A percentile compares a stretch with the other conserved stretches of the same genome.
Conservation (phyloP, 1,139 yeast species). For the Debaryomyces coudertii region DNA sequence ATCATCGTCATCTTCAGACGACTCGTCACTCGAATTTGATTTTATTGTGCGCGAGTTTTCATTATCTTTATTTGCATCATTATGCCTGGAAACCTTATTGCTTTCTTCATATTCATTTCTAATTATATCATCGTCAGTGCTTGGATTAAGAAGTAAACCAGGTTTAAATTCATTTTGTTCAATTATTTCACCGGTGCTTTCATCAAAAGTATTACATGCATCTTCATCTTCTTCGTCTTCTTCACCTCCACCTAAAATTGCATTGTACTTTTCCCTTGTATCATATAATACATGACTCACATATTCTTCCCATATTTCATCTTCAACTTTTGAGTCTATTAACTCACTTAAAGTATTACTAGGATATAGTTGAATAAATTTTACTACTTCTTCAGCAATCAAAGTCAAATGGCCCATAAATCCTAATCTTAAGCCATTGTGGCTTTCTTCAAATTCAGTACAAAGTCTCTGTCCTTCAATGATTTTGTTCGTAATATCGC, state of each 20-base stretch:
- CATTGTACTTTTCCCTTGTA: conserved; percentile 91
- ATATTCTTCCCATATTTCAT: conserved; percentile 78
- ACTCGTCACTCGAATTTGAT: conserved; percentile 27
- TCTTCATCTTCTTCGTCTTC: conserved; percentile 44
- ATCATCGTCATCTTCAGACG: conserved; percentile 35
- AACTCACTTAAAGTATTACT: conserved; percentile 60
- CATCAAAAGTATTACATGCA: conserved; percentile 52
- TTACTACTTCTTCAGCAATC: conserved; percentile 96
- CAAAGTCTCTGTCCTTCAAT: conserved; percentile 82
- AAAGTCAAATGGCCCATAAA: conserved; percentile 97
- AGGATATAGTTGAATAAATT: conserved; percentile 79
- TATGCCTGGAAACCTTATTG: conserved; percentile 23
- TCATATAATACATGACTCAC: conserved; percentile 83
- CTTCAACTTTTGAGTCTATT: conserved; percentile 60
- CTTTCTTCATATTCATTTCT: conserved; percentile 27
- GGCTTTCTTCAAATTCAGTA: conserved; percentile 61
- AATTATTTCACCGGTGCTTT: conserved; percentile 52
- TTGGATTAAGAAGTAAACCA: conserved; percentile 40
- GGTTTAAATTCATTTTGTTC: conserved; percentile 41
- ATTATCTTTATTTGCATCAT: conserved; percentile 33
- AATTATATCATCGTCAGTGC: conserved; percentile 36
- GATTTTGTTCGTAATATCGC: conserved; percentile 75
- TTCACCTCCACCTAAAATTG: conserved; percentile 82
- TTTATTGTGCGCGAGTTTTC: conserved; percentile 30
- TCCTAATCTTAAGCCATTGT: conserved; percentile 78